Conservation (phyloP, 495 filamentous ascomycete species). For the Extremus antarcticus region DNA sequence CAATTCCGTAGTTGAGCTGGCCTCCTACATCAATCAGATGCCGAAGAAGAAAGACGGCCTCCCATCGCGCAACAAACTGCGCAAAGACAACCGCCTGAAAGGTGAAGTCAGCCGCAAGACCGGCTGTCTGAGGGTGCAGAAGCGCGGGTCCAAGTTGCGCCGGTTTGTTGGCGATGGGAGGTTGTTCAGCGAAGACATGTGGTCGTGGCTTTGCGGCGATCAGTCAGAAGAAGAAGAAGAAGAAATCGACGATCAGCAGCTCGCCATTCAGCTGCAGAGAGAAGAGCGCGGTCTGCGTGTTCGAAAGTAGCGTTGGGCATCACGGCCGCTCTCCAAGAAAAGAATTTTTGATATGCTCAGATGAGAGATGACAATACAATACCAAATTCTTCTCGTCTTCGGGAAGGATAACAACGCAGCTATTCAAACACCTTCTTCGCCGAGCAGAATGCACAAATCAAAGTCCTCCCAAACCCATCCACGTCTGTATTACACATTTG, state of each 20-base stretch:
- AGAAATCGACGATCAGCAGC: slow-evolving; percentile 47
- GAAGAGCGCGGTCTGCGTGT: not conserved
- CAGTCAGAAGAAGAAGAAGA: slow-evolving; percentile 1
- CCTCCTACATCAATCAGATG: not conserved
- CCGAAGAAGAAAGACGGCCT: not conserved
- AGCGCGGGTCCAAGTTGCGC: not conserved
- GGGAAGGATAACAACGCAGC: too few relatives aligned
- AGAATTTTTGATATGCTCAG: not conserved
- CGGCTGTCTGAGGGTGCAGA: not conserved
- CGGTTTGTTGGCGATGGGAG: not conserved
- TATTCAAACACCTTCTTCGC: too few relatives aligned
- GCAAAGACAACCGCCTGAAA: not conserved
- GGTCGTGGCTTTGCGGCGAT: not conserved
- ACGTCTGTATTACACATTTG: too few relatives aligned
- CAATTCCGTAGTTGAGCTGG: not conserved
- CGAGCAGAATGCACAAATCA: too few relatives aligned
- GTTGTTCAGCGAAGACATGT: slow-evolving; percentile 1
- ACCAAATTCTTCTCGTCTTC: too few relatives aligned
- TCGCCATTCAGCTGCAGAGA: not conserved
- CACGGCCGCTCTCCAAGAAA: not conserved
- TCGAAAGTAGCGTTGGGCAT: not conserved
- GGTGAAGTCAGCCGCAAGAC: slow-evolving; percentile 5
- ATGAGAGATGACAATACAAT: not conserved
- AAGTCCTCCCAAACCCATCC: too few relatives aligned
- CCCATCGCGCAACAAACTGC: slow-evolving; percentile 2